Evolutionary conservation across 768 basidiomycete species (phyloP).

Genomic region (Pleurotus tuber-regium): DNA sequence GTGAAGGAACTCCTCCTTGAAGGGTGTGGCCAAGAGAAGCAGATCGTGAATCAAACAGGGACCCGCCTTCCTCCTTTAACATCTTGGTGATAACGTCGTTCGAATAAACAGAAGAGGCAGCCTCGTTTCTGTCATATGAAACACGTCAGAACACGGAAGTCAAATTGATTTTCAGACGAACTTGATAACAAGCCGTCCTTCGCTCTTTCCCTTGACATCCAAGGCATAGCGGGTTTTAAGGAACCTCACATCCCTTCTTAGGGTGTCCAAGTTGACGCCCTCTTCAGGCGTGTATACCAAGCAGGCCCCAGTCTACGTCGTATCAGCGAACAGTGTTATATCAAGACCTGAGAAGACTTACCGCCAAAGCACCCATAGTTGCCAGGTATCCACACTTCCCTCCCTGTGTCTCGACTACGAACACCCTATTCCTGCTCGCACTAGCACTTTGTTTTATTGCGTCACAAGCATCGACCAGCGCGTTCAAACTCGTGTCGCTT

Average conservation of each 20-base stretch:
- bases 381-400: conserved; percentile 96
- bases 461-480: conserved; percentile 95
- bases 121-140: conserved; percentile 65
- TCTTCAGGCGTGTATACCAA: conserved; percentile 93
- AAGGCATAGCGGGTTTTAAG: conserved; percentile 81
- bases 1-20: conserved; percentile 95
- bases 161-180: conserved; percentile 32
- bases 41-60: conserved; percentile 89
- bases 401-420: conserved; percentile 97
- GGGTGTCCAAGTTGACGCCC: conserved; percentile 79
- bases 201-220: conserved; percentile 85
- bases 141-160: neutral
- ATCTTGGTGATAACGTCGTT: conserved; percentile 92
- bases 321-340: conserved; percentile 1
- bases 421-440: conserved; percentile 93
- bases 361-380: conserved; percentile 92
- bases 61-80: conserved; percentile 91
- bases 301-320: conserved; percentile 77
- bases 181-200: conserved; percentile 93
- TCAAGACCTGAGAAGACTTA: conserved; percentile 37
- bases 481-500: conserved; percentile 96
- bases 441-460: conserved; percentile 98
- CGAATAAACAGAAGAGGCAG: conserved; percentile 83
- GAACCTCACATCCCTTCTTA: conserved; percentile 85
- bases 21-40: conserved; percentile 97